Percentiles rank a stretch among this genome's conserved stretches.
phyloP scores from a whole-genome alignment of 176 grass and related monocot genomes.

The Oryza brachyantha region DNA sequence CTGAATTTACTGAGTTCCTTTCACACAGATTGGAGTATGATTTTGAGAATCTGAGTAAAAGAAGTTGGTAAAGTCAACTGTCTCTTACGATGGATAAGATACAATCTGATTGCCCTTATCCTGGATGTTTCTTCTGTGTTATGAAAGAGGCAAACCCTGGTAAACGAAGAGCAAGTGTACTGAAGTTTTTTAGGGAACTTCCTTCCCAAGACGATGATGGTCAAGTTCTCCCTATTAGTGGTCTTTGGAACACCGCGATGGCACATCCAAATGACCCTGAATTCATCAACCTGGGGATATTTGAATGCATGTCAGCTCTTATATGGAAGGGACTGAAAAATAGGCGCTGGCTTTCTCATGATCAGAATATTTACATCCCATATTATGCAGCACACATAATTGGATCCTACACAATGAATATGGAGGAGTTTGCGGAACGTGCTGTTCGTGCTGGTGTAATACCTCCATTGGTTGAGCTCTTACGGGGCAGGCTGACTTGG shows the following conservation, averaged over 20 bases:
- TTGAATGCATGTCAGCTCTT: conserved; percentile 94
- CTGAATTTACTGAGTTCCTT: neutral
- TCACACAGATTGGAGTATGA: conserved; percentile 41
- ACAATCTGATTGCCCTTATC: conserved; percentile 88
- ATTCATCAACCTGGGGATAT: conserved; percentile 91
- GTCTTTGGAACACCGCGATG: conserved; percentile 99
- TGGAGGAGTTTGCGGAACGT: conserved; percentile 93
- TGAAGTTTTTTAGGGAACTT: conserved; percentile 96
- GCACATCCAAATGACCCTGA: conserved; percentile 96
- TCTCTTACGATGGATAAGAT: conserved; percentile 63
- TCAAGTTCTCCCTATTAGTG: conserved; percentile 92
- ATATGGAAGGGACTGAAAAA: conserved; percentile 99
- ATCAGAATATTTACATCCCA: conserved; percentile 98
- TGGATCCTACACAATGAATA: conserved; percentile 99
- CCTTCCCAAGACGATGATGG: conserved; percentile 92
- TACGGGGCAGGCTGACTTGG: conserved; percentile 95
- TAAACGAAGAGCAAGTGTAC: conserved; percentile 78
- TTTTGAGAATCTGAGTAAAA: conserved; percentile 21
- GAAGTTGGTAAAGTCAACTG: neutral
- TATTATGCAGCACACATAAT: conserved; percentile 99
- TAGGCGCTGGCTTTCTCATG: conserved; percentile 90
- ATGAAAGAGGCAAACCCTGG: conserved; percentile 96
- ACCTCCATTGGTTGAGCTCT: conserved; percentile 90
- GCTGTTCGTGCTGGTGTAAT: conserved; percentile 90
- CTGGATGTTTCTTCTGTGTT: conserved; percentile 97